A percentile compares a stretch with the other conserved stretches of the same genome.
phyloP scores from a whole-genome alignment of 176 grass and related monocot genomes.

The Zizania latifolia region DNA sequence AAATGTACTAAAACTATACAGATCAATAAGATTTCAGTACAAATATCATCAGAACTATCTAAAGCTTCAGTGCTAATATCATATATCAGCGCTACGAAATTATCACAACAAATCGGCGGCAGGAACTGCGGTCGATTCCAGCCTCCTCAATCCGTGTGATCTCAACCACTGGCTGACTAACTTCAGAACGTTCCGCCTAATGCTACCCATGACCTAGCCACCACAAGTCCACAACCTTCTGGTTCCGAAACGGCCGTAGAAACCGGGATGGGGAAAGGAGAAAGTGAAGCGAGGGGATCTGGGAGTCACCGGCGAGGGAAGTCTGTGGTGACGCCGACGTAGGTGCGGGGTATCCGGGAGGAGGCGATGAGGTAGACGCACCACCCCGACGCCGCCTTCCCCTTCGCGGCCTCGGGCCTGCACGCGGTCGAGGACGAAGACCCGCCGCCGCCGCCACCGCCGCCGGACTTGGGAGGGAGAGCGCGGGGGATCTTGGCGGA shows the following conservation, averaged over 20 bases:
- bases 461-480: slow-evolving; percentile 8
- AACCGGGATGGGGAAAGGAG: too few relatives aligned
- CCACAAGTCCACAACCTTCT: background rate
- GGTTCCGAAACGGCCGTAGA: background rate
- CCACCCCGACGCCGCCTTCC: slow-evolving; percentile 35
- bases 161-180: background rate
- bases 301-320: slow-evolving; percentile 62
- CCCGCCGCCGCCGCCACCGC: too few relatives aligned
- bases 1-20: background rate
- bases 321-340: slow-evolving; percentile 86
- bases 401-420: background rate
- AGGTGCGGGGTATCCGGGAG: slow-evolving; percentile 45
- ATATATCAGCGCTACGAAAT: background rate
- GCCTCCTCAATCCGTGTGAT: too few relatives aligned
- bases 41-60: background rate
- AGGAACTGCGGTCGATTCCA: background rate
- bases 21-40: background rate
- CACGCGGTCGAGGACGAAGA: too few relatives aligned
- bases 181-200: background rate
- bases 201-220: background rate
- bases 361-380: slow-evolving; percentile 61
- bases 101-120: background rate
- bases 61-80: background rate
- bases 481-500: slow-evolving; percentile 24
- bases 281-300: background rate